Evolutionary conservation across 1,284 basidiomycete species (phyloP), one percentile per base, ranked within the genome.

Genomic region (Earliella scabrosa): DNA sequence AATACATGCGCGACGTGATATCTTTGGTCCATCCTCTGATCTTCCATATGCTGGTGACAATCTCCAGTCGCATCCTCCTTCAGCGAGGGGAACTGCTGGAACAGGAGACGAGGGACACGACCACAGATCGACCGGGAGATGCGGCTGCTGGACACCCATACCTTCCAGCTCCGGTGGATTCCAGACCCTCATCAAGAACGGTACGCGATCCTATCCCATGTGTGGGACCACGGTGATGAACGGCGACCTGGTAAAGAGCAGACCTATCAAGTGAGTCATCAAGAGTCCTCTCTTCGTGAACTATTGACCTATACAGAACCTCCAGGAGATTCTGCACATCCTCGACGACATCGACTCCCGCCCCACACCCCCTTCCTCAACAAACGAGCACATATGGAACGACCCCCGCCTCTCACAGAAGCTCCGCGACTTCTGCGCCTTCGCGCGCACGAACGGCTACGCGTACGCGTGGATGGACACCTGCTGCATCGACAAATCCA

Each of bases 151-250:
- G 36, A 52, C 16, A 52, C 51, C 6, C 10, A 31, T 18, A 45
- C 44, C 3, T 39, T 52, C 11, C 27, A 46, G 14, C 27, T 45
- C 9, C 20, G n/a, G 13, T 52, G 36, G 43, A 36, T 52, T 1
- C n/a, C 27, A 18, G 36, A 45, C 18, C 44, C 51, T 1, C n/a
- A 20, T 3, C 39, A 52, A 31, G 44, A 45, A 26, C 51, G 27
- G 6, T 52, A 52, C 9, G 51, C 51, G 23, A 52, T 52, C 27
- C 51, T 52, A 35, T 52, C 51, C 9, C 51, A 52, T 18, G 35
- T 40, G 13, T 52, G 51, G 51, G 26, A 52, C 16, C 11, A 1
- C 10, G 32, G 18, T 20, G 18, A 18, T 14, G 46, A n/a, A n/a
- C n/a, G n/a, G n/a, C n/a, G n/a, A n/a, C n/a, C n/a, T n/a, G n/a